Evolutionary conservation across 2,329 filamentous ascomycete species (phyloP).

Genomic region (Fusarium anguioides): DNA sequence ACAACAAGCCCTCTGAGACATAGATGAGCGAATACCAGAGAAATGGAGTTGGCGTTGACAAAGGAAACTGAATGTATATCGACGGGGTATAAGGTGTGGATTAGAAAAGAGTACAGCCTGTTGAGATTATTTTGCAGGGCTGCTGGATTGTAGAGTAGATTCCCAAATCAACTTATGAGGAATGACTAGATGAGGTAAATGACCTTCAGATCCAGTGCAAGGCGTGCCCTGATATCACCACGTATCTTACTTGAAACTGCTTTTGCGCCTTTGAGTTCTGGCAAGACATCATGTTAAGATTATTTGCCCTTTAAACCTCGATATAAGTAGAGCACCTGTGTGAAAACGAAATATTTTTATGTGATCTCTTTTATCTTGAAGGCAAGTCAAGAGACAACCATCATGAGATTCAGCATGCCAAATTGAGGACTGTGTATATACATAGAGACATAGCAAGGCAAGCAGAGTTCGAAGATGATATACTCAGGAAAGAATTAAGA

Average conservation of each 20-base stretch:
- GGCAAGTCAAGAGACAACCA: neutral
- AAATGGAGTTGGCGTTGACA: conserved; percentile 7
- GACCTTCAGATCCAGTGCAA: conserved; percentile 20
- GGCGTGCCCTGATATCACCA: neutral
- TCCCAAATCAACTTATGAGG: conserved; percentile 39
- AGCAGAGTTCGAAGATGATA: neutral
- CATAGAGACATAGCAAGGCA: neutral
- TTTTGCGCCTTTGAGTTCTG: neutral
- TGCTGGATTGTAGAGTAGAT: conserved; percentile 38
- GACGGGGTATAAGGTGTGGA: conserved; percentile 12
- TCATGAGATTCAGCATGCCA: neutral
- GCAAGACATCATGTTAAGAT: neutral
- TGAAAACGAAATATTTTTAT: neutral
- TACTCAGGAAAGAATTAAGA: neutral
- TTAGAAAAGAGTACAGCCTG: conserved; percentile 19
- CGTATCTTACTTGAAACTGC: neutral
- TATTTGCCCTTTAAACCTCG: neutral
- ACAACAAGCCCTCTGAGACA: conserved; percentile 34
- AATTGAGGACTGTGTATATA: neutral
- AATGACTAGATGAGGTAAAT: conserved; percentile 34
- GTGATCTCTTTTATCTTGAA: neutral
- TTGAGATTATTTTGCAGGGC: conserved; percentile 18
- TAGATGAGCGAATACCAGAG: neutral
- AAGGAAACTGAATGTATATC: conserved; percentile 3
- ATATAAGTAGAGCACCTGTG: neutral